Base-by-base conservation (phyloP, 1,284 basidiomycete genomes). In the Pyrrhoderma lamaoense region DNA sequence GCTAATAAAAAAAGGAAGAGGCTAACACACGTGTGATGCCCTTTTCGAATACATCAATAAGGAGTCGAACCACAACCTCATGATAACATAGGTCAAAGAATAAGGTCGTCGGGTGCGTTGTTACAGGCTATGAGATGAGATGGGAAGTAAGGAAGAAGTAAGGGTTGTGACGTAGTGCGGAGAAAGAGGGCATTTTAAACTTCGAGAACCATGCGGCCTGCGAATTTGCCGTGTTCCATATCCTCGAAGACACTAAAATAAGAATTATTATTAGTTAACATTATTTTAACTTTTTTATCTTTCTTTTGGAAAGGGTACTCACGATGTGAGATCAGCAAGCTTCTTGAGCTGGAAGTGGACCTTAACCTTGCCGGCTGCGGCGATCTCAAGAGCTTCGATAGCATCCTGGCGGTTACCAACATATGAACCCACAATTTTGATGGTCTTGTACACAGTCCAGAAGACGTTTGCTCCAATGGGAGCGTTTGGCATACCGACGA, bases 331-430 rank as follows among this genome's bases (percentile, higher is more conserved):
- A 42, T 76, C 71, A 4, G 68, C 67, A 43, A 85, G 66, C 3
- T 67, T 65, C 56, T 69, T 67, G 21, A 77, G 62, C 55, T 72
- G 67, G 58, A 71, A 75, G 44, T 72, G 68, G 56, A 75, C 77
- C 62, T 72, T 75, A 46, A 88, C 80, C 57, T 82, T 80, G 5
- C 83, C 82, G 11, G 68, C 64, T 0, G 79, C 79, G 8, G 78
- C 85, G 51, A 88, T 70, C 13, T 74, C 72, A 23, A 89, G 66
- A 2, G 83, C 79, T 62, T 89, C 84, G 38, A 74, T 67, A 16
- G 75, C 74, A 57, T 88, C 85, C 60, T 82, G 79, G 45, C 80
- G 72, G 53, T 69, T 74, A 25, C 83, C 84, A 56, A 85, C 73
- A 51, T 77, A 73, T 3, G 74, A 75, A 22, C 81, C 82, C n/a